Evolutionary conservation across 768 basidiomycete species (phyloP).

Genomic region (Lentinula boryana): DNA sequence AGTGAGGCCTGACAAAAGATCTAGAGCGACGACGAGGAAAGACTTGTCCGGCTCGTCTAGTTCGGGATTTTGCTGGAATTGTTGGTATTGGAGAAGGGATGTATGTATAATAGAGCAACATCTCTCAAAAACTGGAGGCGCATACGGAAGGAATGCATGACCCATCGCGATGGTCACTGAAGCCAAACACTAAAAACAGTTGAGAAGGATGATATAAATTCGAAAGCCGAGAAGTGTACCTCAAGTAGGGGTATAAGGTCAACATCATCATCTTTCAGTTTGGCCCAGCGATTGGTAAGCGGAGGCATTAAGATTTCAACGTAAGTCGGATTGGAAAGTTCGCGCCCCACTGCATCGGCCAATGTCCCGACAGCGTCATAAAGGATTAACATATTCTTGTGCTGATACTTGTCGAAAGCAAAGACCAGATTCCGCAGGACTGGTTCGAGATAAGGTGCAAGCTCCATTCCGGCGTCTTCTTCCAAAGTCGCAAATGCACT

Average conservation of each 20-base stretch:
- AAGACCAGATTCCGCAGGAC: conserved; percentile 92
- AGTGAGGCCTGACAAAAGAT: conserved; percentile 90
- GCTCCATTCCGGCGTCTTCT: conserved; percentile 88
- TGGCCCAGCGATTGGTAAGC: conserved; percentile 84
- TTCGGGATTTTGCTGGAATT: conserved; percentile 83
- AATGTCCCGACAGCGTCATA: conserved; percentile 99
- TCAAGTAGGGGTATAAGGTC: conserved; percentile 94
- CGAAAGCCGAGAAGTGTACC: conserved; percentile 37
- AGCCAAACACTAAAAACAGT: conserved; percentile 74
- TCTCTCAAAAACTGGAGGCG: conserved; percentile 87
- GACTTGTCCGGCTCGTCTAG: conserved; percentile 94
- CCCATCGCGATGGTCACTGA: conserved; percentile 98
- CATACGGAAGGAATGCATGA: conserved; percentile 80
- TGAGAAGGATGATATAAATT: neutral
- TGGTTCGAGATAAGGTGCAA: conserved; percentile 92
- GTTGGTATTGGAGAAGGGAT: conserved; percentile 80
- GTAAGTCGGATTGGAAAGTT: conserved; percentile 78
- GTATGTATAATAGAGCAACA: conserved; percentile 82
- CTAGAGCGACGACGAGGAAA: conserved; percentile 97
- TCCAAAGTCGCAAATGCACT: conserved; percentile 98
- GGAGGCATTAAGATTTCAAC: conserved; percentile 98
- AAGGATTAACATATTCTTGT: conserved; percentile 97
- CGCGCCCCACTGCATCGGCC: conserved; percentile 91
- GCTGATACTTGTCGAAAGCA: conserved; percentile 97
- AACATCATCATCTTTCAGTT: conserved; percentile 84